phyloP scores from a whole-genome alignment of 805 yeast genomes.

The Candida mattraensis region DNA sequence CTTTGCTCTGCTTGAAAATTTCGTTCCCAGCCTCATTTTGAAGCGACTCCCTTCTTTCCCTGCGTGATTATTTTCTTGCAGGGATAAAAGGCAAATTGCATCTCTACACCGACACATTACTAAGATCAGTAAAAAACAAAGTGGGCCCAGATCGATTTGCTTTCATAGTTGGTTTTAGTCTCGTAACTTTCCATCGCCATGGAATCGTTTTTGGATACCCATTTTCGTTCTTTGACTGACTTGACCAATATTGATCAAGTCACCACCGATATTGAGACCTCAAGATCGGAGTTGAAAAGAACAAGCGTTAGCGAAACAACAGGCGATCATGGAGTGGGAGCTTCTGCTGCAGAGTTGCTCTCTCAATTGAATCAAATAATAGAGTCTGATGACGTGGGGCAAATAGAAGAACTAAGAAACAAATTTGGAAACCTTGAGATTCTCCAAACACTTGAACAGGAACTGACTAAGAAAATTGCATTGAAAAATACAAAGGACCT shows the following conservation, averaged over 20 bases:
- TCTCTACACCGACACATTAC: conserved; percentile 1
- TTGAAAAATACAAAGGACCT: conserved; percentile 12
- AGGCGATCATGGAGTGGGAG: neutral
- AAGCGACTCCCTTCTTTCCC: neutral
- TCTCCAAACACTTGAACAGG: conserved; percentile 13
- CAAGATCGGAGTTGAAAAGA: conserved; percentile 6
- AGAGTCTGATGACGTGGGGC: conserved; percentile 6
- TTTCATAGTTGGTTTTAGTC: conserved; percentile 1
- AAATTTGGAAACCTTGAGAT: conserved; percentile 22
- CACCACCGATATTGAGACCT: conserved; percentile 29
- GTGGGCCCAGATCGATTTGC: neutral
- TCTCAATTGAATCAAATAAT: conserved; percentile 3
- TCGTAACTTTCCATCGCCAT: too few relatives aligned
- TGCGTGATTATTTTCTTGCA: too few relatives aligned
- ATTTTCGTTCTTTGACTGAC: conserved; percentile 37
- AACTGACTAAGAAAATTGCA: conserved; percentile 13
- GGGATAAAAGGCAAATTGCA: conserved; percentile 1
- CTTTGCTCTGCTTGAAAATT: conserved; percentile 5
- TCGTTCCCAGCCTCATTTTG: conserved; percentile 2
- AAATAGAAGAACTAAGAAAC: conserved; percentile 15
- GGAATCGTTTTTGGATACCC: conserved; percentile 36
- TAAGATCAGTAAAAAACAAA: neutral
- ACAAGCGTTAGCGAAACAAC: too few relatives aligned
- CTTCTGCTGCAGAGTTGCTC: neutral
- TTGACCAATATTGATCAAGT: conserved; percentile 31